Percentiles rank a stretch among this genome's conserved stretches.
These are phyloP conservation scores for Pseudopyrenochaeta lycopersici DNA, from an alignment of 2,329 filamentous ascomycete genomes.

Conservation along the genomic window DNA sequence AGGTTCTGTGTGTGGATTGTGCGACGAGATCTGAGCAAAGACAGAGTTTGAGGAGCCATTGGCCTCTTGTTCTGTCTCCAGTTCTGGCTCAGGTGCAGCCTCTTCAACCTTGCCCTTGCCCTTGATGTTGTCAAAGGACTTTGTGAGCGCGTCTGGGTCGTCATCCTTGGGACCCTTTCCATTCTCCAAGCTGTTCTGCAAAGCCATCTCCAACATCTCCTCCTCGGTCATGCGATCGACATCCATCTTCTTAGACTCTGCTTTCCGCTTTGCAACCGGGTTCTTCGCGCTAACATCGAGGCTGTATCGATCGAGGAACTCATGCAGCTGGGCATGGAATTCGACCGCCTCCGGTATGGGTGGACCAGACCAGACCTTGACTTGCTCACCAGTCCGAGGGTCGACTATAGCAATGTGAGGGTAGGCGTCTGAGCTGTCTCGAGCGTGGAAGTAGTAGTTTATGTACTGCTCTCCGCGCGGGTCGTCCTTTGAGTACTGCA, in stretches of 20 bases:
- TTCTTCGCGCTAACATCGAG: slow-evolving; percentile 89
- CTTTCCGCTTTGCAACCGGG: slow-evolving; percentile 81
- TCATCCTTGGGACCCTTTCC: slow-evolving; percentile 65
- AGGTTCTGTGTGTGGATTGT: slow-evolving; percentile 81
- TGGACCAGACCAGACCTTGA: slow-evolving; percentile 92
- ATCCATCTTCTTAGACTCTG: slow-evolving; percentile 75
- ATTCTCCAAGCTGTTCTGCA: slow-evolving; percentile 83
- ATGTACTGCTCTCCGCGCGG: slow-evolving; percentile 80
- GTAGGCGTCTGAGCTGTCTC: slow-evolving; percentile 87
- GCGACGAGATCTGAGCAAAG: slow-evolving; percentile 77
- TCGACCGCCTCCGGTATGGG: slow-evolving; percentile 79
- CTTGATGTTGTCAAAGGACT: slow-evolving; percentile 66
- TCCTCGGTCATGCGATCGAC: slow-evolving; percentile 94
- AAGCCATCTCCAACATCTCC: slow-evolving; percentile 93
- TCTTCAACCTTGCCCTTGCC: slow-evolving; percentile 52
- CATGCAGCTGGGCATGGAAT: slow-evolving; percentile 89
- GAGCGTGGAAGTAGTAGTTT: slow-evolving; percentile 85
- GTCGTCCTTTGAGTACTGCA: slow-evolving; percentile 92
- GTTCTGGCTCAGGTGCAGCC: slow-evolving; percentile 20
- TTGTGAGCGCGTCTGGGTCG: slow-evolving; percentile 90
- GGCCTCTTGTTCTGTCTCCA: slow-evolving; percentile 34
- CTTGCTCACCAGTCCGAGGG: slow-evolving; percentile 92
- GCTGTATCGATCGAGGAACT: slow-evolving; percentile 97
- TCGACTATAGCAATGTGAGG: slow-evolving; percentile 97
- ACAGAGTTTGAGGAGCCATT: slow-evolving; percentile 51